Percentiles rank a stretch among this genome's conserved stretches.
Conservation (phyloP, 2,329 filamentous ascomycete species). For the Cladosporium sp. region DNA sequence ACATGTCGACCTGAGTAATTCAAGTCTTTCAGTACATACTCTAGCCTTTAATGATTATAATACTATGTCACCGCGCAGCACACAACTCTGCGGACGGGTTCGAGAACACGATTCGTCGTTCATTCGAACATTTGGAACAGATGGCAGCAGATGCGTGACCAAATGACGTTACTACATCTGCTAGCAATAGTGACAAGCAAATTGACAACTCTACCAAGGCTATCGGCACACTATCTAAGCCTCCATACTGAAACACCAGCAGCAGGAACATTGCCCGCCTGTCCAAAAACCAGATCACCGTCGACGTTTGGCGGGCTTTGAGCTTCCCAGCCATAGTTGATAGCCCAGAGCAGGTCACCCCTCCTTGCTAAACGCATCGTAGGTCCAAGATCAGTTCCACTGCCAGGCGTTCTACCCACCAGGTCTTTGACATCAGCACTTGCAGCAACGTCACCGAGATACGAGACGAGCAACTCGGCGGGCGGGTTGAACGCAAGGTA, state of each 20-base stretch:
- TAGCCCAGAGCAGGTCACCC: slow-evolving; percentile 20
- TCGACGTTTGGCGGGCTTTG: slow-evolving; percentile 14
- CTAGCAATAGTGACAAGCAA: too few relatives aligned
- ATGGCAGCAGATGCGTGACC: too few relatives aligned
- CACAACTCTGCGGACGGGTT: too few relatives aligned
- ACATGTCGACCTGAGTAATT: too few relatives aligned
- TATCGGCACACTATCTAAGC: slow-evolving; percentile 5
- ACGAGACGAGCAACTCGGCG: slow-evolving; percentile 16
- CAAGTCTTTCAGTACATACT: too few relatives aligned
- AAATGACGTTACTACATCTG: too few relatives aligned
- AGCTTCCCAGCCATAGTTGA: slow-evolving; percentile 20
- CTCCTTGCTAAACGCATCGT: slow-evolving; percentile 17
- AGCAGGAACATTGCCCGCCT: slow-evolving; percentile 14
- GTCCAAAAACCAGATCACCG: slow-evolving; percentile 16
- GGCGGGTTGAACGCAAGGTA: slow-evolving; percentile 21
- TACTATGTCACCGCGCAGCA: too few relatives aligned
- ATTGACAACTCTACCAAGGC: neutral
- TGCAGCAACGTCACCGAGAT: slow-evolving; percentile 18
- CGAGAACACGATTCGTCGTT: too few relatives aligned
- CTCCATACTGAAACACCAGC: slow-evolving; percentile 20
- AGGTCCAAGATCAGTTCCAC: slow-evolving; percentile 18
- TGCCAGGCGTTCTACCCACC: slow-evolving; percentile 12
- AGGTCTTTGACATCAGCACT: slow-evolving; percentile 16
- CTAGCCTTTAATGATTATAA: too few relatives aligned
- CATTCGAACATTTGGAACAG: too few relatives aligned